These are phyloP conservation scores for Pelargonium australe DNA, from an alignment of 441 rosid genomes.

Conservation along the genomic window DNA sequence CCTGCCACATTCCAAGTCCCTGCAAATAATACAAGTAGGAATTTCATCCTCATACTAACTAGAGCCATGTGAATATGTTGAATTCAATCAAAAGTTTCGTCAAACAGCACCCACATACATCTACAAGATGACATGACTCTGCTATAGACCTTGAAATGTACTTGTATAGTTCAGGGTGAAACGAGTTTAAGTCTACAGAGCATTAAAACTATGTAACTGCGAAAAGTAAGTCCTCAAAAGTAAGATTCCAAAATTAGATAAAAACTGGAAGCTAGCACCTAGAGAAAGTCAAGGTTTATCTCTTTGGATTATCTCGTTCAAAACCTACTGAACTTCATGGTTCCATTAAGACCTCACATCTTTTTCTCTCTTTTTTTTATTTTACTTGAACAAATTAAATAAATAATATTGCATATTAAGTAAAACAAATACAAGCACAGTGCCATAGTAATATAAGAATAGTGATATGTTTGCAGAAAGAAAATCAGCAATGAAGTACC, in stretches of 20 bases:
- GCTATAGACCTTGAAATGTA: neutral
- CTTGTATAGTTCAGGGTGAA: neutral
- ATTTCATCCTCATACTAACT: neutral
- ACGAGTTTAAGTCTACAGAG: neutral
- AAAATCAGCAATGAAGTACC: conserved; percentile 40
- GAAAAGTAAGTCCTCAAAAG: neutral
- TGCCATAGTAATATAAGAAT: neutral
- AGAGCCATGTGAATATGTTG: neutral
- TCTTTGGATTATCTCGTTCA: too few species aligned
- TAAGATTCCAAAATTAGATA: neutral
- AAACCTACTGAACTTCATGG: neutral
- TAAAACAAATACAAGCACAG: neutral
- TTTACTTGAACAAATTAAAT: conserved; percentile 4
- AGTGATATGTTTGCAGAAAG: conserved; percentile 11
- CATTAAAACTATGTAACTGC: neutral
- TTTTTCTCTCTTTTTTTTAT: neutral
- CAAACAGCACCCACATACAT: neutral
- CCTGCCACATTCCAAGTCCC: conserved; percentile 96
- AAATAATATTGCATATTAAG: neutral
- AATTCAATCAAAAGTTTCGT: neutral
- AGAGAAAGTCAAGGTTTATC: too few species aligned
- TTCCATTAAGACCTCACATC: neutral
- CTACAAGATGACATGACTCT: neutral
- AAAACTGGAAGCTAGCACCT: too few species aligned
- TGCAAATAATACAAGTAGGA: conserved; percentile 26